Conservation (phyloP, 352 stramenopile species). For the Poterioochromonas sp. region DNA sequence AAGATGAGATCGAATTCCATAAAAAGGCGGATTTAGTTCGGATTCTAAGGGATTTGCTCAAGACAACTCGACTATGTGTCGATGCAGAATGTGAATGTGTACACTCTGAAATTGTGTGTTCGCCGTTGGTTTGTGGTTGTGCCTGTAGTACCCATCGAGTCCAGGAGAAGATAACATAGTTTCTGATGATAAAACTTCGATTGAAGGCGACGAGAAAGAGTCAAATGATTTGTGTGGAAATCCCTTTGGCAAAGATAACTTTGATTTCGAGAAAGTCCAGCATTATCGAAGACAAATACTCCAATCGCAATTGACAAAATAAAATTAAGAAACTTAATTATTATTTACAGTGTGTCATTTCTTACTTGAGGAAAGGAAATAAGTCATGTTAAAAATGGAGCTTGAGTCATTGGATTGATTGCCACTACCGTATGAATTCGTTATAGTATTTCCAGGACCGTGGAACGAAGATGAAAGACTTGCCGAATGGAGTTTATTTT, state of each 20-base stretch:
- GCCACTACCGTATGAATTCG: too few relatives aligned
- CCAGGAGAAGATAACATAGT: too few relatives aligned
- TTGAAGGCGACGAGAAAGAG: background rate
- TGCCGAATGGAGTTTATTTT: constrained; percentile 52
- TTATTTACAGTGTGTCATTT: too few relatives aligned
- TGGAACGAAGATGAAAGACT: too few relatives aligned
- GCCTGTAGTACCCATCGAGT: background rate
- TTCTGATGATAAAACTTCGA: too few relatives aligned
- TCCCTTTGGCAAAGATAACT: background rate
- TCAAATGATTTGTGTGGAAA: background rate
- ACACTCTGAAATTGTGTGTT: background rate
- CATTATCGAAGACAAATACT: background rate
- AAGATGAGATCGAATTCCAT: background rate
- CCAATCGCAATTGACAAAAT: too few relatives aligned
- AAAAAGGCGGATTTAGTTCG: background rate
- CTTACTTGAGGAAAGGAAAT: too few relatives aligned
- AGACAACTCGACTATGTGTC: background rate
- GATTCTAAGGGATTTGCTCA: background rate
- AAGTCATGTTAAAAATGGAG: too few relatives aligned
- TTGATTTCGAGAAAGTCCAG: background rate
- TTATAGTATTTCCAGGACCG: too few relatives aligned
- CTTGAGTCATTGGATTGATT: too few relatives aligned
- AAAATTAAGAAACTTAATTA: too few relatives aligned
- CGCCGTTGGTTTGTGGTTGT: background rate
- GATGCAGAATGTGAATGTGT: background rate